phyloP scores from a whole-genome alignment of 352 stramenopile genomes.

The Phytophthora nicotianae region DNA sequence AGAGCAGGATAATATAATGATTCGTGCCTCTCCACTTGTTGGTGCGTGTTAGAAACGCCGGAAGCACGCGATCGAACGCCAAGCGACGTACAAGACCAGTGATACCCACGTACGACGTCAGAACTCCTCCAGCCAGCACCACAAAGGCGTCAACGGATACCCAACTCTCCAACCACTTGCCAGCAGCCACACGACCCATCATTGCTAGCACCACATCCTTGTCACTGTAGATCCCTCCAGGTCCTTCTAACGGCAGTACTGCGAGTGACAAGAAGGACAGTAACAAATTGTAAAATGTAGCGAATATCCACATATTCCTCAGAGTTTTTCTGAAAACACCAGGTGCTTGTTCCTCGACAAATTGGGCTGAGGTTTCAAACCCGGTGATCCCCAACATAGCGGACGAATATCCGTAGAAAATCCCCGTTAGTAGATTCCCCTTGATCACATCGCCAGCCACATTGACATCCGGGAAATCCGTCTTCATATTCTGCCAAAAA shows the following conservation, averaged over 20 bases:
- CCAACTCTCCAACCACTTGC: slow-evolving; percentile 69
- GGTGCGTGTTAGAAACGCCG: slow-evolving; percentile 55
- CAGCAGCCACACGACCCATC: slow-evolving; percentile 63
- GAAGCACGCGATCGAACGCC: slow-evolving; percentile 75
- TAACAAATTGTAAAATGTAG: slow-evolving; percentile 88
- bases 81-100: slow-evolving; percentile 83
- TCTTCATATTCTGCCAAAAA: slow-evolving; percentile 71
- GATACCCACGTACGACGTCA: slow-evolving; percentile 92
- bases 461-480: slow-evolving; percentile 58
- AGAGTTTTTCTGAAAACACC: slow-evolving; percentile 85
- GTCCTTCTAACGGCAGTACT: slow-evolving; percentile 73
- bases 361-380: slow-evolving; percentile 92
- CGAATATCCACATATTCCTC: slow-evolving; percentile 87
- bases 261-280: slow-evolving; percentile 84
- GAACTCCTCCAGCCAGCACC: slow-evolving; percentile 83
- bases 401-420: slow-evolving; percentile 82
- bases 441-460: slow-evolving; percentile 47
- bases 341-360: slow-evolving; percentile 89
- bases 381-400: slow-evolving; percentile 92
- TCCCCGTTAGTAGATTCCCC: slow-evolving; percentile 59
- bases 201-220: slow-evolving; percentile 78
- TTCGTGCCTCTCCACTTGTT: slow-evolving; percentile 86
- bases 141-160: slow-evolving; percentile 90
- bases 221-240: slow-evolving; percentile 65
- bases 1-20: slow-evolving; percentile 85